These are phyloP conservation scores for Phytopythium kandeliae DNA, from an alignment of 352 stramenopile genomes.

Conservation along the genomic window DNA sequence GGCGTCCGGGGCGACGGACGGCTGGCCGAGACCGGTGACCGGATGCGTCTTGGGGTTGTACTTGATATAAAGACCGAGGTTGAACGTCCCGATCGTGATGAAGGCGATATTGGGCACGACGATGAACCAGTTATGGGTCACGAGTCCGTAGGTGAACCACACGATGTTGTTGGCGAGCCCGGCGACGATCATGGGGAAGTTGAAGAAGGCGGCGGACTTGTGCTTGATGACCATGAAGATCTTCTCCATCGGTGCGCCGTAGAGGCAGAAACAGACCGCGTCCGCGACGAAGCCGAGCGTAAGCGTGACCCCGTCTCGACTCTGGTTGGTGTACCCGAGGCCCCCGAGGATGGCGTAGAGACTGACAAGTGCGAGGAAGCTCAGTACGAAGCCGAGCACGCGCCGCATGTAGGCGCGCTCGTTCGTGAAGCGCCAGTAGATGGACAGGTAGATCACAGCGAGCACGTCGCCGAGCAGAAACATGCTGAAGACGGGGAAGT, in stretches of 20 bases:
- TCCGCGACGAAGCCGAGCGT: constrained; percentile 21
- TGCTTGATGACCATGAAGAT: constrained; percentile 30
- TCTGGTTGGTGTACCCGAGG: constrained; percentile 21
- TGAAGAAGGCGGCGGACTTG: constrained; percentile 46
- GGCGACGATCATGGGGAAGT: constrained; percentile 32
- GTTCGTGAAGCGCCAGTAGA: constrained; percentile 23
- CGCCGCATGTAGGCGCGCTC: constrained; percentile 17
- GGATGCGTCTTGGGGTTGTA: constrained; percentile 27
- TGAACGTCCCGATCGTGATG: constrained; percentile 20
- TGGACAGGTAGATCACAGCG: constrained; percentile 15
- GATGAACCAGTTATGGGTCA: constrained; percentile 29
- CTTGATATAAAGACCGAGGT: constrained; percentile 15
- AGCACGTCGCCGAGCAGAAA: constrained; percentile 27
- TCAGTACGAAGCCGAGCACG: constrained; percentile 9
- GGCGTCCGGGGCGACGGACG: background rate
- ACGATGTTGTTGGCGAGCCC: constrained; percentile 11
- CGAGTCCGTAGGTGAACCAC: constrained; percentile 27
- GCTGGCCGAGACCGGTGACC: constrained; percentile 5
- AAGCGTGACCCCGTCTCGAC: constrained; percentile 7
- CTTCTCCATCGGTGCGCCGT: constrained; percentile 26
- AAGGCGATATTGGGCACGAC: constrained; percentile 23
- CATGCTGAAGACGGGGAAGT: constrained; percentile 38
- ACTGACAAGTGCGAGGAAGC: constrained; percentile 15
- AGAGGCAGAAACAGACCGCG: constrained; percentile 18
- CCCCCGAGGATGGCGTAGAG: constrained; percentile 21